Evolutionary conservation across 257 asterid genomes (phyloP).

Genomic region (Solanum chmielewskii): DNA sequence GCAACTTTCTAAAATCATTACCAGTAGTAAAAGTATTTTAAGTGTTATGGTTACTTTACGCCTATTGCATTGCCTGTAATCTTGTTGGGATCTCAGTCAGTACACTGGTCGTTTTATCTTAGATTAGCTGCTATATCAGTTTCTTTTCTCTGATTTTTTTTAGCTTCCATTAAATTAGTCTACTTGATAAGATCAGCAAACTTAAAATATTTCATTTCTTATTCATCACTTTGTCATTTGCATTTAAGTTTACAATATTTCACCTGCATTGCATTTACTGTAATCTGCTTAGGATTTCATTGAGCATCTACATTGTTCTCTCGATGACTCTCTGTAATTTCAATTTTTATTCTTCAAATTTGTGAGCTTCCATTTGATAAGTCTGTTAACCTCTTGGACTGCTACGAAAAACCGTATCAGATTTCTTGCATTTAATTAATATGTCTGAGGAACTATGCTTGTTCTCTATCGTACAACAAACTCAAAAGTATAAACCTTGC

Average conservation of each 20-base stretch:
- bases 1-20: not conserved
- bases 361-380: not conserved
- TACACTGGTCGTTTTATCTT: not conserved
- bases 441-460: not conserved
- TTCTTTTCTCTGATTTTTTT: not conserved
- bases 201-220: not conserved
- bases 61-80: not conserved
- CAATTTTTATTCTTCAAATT: not conserved
- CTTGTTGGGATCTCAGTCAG: not conserved
- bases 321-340: not conserved
- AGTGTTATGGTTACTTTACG: not conserved
- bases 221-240: not conserved
- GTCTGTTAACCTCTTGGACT: not conserved
- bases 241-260: not conserved
- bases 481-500: not conserved
- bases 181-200: not conserved
- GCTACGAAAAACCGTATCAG: too few relatives aligned
- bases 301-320: not conserved
- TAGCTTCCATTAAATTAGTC: not conserved
- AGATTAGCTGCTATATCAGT: not conserved
- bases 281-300: not conserved
- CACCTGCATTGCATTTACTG: not conserved
- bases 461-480: not conserved
- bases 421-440: not conserved
- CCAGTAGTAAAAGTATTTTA: not conserved